Percentiles rank a stretch among this genome's conserved stretches.
Conservation (phyloP, 805 yeast species). For the Lipomyces sp. region DNA sequence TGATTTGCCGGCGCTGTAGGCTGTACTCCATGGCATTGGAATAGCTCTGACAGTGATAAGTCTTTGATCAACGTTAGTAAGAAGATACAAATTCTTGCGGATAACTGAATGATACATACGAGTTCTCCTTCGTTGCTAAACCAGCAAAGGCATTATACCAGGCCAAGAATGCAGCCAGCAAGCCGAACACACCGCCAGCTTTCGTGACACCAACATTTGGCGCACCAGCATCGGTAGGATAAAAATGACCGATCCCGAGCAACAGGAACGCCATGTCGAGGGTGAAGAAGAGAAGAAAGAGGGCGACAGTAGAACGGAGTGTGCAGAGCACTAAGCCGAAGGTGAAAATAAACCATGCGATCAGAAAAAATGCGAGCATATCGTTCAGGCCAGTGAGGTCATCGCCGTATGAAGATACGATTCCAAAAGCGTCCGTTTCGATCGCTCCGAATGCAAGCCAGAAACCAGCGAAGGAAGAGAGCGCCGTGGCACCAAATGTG, state of each 20-base stretch:
- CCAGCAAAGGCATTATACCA: constrained; percentile 71
- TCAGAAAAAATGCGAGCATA: constrained; percentile 63
- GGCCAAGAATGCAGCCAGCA: constrained; percentile 60
- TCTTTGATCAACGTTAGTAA: constrained; percentile 7
- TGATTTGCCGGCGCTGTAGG: constrained; percentile 10
- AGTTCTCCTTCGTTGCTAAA: constrained; percentile 61
- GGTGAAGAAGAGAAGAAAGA: constrained; percentile 60
- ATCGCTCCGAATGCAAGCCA: constrained; percentile 72
- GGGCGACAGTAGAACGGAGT: constrained; percentile 66
- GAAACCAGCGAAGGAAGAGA: constrained; percentile 68
- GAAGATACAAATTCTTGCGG: background rate
- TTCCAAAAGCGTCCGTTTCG: constrained; percentile 63
- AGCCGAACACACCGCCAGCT: constrained; percentile 69
- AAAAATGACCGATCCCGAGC: constrained; percentile 57
- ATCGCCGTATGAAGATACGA: constrained; percentile 56
- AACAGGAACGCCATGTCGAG: constrained; percentile 61
- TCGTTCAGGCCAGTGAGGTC: constrained; percentile 44
- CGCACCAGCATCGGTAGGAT: constrained; percentile 37
- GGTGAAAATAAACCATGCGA: constrained; percentile 70
- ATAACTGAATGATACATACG: constrained; percentile 44
- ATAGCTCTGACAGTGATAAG: constrained; percentile 27
- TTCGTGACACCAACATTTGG: constrained; percentile 44
- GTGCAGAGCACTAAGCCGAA: constrained; percentile 59
- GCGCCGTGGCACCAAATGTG: constrained; percentile 70
- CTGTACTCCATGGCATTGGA: constrained; percentile 36